Evolutionary conservation across 2,329 filamentous ascomycete species (phyloP).

Genomic region (Boeremia exigua): DNA sequence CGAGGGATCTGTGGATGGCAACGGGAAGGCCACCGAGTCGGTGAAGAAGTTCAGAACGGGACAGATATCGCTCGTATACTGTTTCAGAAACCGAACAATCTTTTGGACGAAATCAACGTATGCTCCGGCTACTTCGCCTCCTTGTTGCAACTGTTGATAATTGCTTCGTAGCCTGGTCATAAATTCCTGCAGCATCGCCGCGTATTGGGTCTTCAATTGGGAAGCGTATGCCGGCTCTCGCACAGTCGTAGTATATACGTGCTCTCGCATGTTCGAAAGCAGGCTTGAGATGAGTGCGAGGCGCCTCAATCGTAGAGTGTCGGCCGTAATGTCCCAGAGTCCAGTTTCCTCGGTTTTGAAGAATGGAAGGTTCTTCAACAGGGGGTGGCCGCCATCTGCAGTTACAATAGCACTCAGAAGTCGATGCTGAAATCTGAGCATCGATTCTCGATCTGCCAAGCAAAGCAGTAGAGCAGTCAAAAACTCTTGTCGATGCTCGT

Average conservation of each 20-base stretch:
- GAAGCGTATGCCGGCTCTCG: slow-evolving; percentile 39
- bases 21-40: slow-evolving; percentile 64
- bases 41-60: slow-evolving; percentile 66
- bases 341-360: slow-evolving; percentile 46
- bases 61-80: slow-evolving; percentile 64
- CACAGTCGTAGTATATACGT: slow-evolving; percentile 46
- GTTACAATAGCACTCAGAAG: slow-evolving; percentile 63
- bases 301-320: slow-evolving; percentile 62
- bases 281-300: slow-evolving; percentile 62
- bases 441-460: slow-evolving; percentile 64
- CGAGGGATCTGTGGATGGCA: slow-evolving; percentile 64
- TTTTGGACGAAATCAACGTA: slow-evolving; percentile 69
- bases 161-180: slow-evolving; percentile 68
- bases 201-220: slow-evolving; percentile 55
- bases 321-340: slow-evolving; percentile 56
- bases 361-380: slow-evolving; percentile 66
- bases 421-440: slow-evolving; percentile 66
- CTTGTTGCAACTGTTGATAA: slow-evolving; percentile 60
- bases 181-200: slow-evolving; percentile 59
- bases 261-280: slow-evolving; percentile 65
- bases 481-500: slow-evolving; percentile 56
- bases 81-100: slow-evolving; percentile 65
- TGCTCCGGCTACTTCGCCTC: slow-evolving; percentile 52
- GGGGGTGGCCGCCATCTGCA: slow-evolving; percentile 50
- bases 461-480: slow-evolving; percentile 61